phyloP scores from a whole-genome alignment of 768 basidiomycete genomes.

The Macrolepiota dolichaula region DNA sequence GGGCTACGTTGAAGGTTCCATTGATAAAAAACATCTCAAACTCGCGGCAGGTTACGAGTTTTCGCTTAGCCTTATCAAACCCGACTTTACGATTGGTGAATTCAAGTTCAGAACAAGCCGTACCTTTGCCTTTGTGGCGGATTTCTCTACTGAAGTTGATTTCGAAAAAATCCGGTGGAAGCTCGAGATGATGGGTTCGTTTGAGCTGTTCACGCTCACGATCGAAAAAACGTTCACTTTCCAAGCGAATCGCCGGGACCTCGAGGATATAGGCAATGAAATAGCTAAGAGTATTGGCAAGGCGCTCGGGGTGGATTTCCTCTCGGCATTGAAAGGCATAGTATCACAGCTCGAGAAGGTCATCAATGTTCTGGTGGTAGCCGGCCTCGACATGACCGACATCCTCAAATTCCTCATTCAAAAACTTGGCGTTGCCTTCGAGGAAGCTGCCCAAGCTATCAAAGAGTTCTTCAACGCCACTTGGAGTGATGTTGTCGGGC shows the following conservation, averaged over 20 bases:
- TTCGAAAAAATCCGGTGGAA: neutral
- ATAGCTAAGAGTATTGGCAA: neutral
- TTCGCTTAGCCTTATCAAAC: neutral
- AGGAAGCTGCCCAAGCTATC: neutral
- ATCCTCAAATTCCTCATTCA: neutral
- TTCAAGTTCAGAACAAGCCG: neutral
- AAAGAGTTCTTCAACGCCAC: neutral
- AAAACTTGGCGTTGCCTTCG: neutral
- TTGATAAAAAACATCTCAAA: neutral
- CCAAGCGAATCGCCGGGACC: neutral
- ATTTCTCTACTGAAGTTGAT: neutral
- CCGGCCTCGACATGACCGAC: neutral
- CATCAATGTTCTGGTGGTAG: neutral
- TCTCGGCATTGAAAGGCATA: no score
- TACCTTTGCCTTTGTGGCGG: neutral
- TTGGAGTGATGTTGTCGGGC: neutral
- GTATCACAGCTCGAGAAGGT: neutral
- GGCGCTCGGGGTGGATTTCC: neutral
- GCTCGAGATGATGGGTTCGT: neutral
- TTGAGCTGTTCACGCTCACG: neutral
- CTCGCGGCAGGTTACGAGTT: neutral
- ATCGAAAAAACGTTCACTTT: neutral
- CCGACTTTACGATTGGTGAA: neutral
- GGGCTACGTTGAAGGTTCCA: neutral
- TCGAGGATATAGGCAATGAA: neutral